Base-by-base conservation (phyloP, 2,329 filamentous ascomycete genomes). In the Fusarium humuli region DNA sequence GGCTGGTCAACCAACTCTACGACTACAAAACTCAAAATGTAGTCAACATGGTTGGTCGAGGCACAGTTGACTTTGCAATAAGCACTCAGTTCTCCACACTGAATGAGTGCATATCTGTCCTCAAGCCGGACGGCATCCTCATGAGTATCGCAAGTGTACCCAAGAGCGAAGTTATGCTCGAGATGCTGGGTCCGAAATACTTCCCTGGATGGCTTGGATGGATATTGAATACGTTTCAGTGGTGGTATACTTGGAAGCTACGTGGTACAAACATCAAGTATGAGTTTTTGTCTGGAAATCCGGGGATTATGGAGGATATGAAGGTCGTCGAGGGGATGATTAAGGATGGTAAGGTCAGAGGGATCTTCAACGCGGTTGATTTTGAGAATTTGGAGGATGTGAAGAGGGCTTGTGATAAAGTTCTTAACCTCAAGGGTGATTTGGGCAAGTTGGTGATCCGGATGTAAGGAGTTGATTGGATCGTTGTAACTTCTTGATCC, bases 21-120 rank as follows among this genome's bases (percentile, higher is more conserved):
- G 85, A 88, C 71, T 88, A 88, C 75, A 82, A 79, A 57, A 82
- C 76, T 45, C 73, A 80, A 32, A 76, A 81, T 7, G 74, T 85
- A 5, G 55, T 55, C 69, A 75, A 32, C 63, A 79, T 8, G 18
- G 79, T 87, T 3, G 77, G 80, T 4, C 72, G 71, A 4, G 82
- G 81, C 25, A 83, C 77, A 20, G 81, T 87, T 5, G 86, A 88
- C 68, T 81, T 87, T 56, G 79, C 84, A 27, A 80, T 83, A 52
- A 86, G 85, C 73, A 87, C 86, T 23, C 81, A 83, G 41, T 81
- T 79, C 65, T 7, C 56, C 14, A 77, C 81, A 1, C 74, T 86
- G 49, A 68, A 75, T 6, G 69, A 76, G 5, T 80, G 79, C 32
- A 78, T 87, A n/a, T 73, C 80, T 6, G 66, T 85, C 6, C 68